Conservation (phyloP, 1,139 yeast species). For the Saccharomycopsis hybrid region DNA sequence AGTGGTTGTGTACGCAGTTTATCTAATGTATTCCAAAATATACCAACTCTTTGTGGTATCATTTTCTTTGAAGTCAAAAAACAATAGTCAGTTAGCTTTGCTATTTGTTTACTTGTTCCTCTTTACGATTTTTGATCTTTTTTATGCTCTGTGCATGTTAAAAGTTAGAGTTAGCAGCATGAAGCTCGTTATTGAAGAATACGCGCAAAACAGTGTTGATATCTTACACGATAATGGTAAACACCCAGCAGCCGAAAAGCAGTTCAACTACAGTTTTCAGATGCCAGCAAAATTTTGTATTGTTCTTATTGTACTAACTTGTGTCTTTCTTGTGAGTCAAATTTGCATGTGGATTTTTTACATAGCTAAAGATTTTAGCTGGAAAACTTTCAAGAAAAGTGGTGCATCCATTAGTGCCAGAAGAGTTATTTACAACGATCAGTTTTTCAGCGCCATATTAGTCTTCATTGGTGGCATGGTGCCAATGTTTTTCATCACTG, state of each 20-base stretch:
- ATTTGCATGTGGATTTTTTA: slow-evolving; percentile 15
- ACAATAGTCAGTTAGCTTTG: slow-evolving; percentile 9
- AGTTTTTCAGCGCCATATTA: slow-evolving; percentile 11
- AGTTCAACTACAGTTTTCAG: slow-evolving; percentile 2
- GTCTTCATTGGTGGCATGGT: slow-evolving; percentile 13
- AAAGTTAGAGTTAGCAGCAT: not conserved
- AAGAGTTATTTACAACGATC: slow-evolving; percentile 3
- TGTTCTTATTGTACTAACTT: not conserved
- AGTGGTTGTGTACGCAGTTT: not conserved
- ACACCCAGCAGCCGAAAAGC: slow-evolving; percentile 8
- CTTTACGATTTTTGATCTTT: slow-evolving; percentile 5
- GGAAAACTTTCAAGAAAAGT: slow-evolving; percentile 18
- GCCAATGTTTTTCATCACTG: slow-evolving; percentile 13
- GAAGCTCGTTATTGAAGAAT: slow-evolving; percentile 2
- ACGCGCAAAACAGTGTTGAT: slow-evolving; percentile 12
- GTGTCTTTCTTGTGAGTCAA: slow-evolving; percentile 8
- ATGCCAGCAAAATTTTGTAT: slow-evolving; percentile 9
- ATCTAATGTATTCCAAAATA: slow-evolving; percentile 14
- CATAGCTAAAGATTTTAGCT: slow-evolving; percentile 16
- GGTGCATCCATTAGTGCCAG: slow-evolving; percentile 12
- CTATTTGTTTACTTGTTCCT: slow-evolving; percentile 13
- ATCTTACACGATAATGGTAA: slow-evolving; percentile 9
- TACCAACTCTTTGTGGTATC: slow-evolving; percentile 13
- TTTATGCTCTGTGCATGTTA: slow-evolving; percentile 4
- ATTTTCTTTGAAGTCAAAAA: slow-evolving; percentile 12